phyloP scores from a whole-genome alignment of 768 basidiomycete species.

The Exidia glandulosa region DNA sequence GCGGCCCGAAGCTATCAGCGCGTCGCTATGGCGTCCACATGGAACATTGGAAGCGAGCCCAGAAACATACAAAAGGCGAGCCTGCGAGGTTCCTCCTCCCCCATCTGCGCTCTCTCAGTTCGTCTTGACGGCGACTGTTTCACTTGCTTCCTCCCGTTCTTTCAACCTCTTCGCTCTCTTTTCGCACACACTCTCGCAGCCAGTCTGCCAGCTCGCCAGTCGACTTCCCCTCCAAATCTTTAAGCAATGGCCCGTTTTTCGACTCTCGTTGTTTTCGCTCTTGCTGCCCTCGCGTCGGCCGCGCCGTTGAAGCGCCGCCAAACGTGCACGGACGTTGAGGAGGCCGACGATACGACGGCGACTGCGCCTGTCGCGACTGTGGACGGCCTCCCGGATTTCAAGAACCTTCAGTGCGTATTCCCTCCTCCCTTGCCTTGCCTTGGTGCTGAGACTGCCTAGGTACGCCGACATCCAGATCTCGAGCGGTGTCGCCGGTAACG shows the following conservation, averaged over 20 bases:
- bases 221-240: neutral
- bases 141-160: neutral
- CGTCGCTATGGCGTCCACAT: no score
- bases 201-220: neutral
- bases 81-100: neutral
- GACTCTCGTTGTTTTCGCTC: neutral
- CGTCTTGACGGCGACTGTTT: neutral
- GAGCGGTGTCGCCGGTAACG: slow-evolving; percentile 25
- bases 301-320: neutral
- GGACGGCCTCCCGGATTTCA: no score
- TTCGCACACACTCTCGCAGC: neutral
- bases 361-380: neutral
- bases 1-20: no score
- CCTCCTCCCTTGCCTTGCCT: no score
- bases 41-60: no score
- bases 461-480: slow-evolving; percentile 32
- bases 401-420: no score
- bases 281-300: neutral
- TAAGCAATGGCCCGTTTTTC: neutral
- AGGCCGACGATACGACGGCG: neutral
- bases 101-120: neutral
- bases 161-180: neutral
- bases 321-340: neutral
- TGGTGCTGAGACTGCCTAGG: no score
- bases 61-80: neutral